Evolutionary conservation across 2,329 filamentous ascomycete genomes (phyloP).

Genomic region (Ascochyta koolunga): DNA sequence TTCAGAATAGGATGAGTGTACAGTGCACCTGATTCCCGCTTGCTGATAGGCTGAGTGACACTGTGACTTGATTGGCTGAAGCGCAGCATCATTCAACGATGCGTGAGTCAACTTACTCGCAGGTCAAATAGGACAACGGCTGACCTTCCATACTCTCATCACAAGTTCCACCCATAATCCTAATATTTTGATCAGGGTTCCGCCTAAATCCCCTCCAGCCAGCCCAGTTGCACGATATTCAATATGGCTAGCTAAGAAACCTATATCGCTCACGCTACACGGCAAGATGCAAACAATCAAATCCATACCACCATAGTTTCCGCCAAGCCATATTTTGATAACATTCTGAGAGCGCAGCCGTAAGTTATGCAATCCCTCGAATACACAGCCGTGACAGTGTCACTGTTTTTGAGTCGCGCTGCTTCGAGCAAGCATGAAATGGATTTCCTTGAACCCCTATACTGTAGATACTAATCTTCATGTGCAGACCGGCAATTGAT

Average conservation of each 20-base stretch:
- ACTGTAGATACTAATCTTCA: constrained; percentile 5
- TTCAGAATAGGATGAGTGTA: neutral
- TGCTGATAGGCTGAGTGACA: no score
- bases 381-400: neutral
- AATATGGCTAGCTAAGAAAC: neutral
- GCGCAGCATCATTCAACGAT: neutral
- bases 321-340: neutral
- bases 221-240: neutral
- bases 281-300: neutral
- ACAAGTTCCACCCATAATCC: neutral
- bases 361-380: neutral
- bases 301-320: neutral
- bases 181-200: neutral
- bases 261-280: neutral
- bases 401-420: neutral
- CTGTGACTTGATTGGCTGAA: neutral
- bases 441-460: neutral
- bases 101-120: neutral
- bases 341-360: neutral
- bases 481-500: constrained; percentile 11
- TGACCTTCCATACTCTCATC: neutral
- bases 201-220: neutral
- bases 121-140: neutral
- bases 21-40: neutral
- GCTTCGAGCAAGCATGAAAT: neutral